Base-by-base conservation (phyloP, 2,329 filamentous ascomycete species). In the Xylaria sp. region DNA sequence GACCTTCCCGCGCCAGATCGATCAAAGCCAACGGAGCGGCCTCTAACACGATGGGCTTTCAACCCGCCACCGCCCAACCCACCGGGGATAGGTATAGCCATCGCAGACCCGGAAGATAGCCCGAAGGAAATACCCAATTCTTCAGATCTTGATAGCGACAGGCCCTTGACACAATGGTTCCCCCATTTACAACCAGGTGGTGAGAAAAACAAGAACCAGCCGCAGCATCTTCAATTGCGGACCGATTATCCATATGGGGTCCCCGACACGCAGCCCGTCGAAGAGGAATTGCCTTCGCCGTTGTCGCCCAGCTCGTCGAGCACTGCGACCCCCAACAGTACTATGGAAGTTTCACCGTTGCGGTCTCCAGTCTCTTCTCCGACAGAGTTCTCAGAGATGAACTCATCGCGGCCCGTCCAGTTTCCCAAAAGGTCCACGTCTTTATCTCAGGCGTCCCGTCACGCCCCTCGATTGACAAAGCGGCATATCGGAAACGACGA, bases 121-220 rank as follows among this genome's bases (percentile, higher is more conserved):
- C 29, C 49, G 4, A 31, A 27, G 11, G 52, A 43, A n/a, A 37
- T 17, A 2, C 40, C 4, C 10, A n/a, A 29, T 27, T n/a, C 11
- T 25, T 29, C 33, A 3, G 27, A 53, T 46, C 10, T 35, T 17
- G 48, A 62, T 21, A 41, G 4, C 21, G 64, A 66, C 2, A 47
- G 64, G 44, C 64, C 64, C 2, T 21, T 66, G 33, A 66, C 64
- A 31, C 64, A 66, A 53, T 66, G 64, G 64, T 66, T 66, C 33
- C 58, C 62, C 11, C 48, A 52, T 3, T 44, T 58, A 8, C 37
- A 53, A 43, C 46, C 46, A 15, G 61, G 29, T 19, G 33, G 9
- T 3, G 29, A 25, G 19, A 64, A 55, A 38, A 43, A 3, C 4
- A 62, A 57, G 38, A 46, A 57, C 40, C 53, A 58, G 23, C 19